Base-by-base conservation (phyloP, 352 stramenopile species). In the Peronosclerospora sorghi region DNA sequence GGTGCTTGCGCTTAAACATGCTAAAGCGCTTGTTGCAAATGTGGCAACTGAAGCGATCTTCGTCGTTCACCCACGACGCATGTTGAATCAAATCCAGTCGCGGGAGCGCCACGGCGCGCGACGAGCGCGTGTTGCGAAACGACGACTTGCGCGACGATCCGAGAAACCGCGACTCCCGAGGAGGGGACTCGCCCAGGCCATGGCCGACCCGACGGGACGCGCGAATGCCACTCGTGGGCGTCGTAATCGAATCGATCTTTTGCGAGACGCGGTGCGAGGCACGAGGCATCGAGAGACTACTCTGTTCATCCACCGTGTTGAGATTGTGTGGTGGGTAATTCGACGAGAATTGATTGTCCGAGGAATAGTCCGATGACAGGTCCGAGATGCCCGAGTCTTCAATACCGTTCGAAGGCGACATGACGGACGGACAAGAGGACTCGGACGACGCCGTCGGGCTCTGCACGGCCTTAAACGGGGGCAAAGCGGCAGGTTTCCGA, bases 1-100 rank as follows among this genome's bases (percentile, higher is more conserved):
- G 80, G 54, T 93, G 80, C 48, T 93, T 93, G 45, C 74, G 80
- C 48, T 86, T 82, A 47, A 93, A 90, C 69, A 93, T 69, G 56
- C 65, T 89, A 63, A 90, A 90, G 32, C 77, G 77, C 56, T 87
- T 89, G 64, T 85, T 87, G 56, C 80, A 93, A 20, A 93, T 89
- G 55, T 89, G 73, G 48, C 80, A 93, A 38, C 73, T 87, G 48
- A 87, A 86, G 1, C 74, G 73, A 43, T 89, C 77, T 40, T 89
- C 74, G 43, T 90, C 78, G 20, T 89, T 88, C 9, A 90, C 74
- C 80, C 80, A 93, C 42, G 80, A 78, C 8, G 68, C 80, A 45
- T 86, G 63, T 40, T 92, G 76, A 6, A 88, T 75, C 32, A 89
- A 65, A 36, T 87, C 73, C 0, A 92, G 51, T 41, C 73, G 60